Conservation (phyloP, 352 stramenopile species). For the Proteromonas lacertae region DNA sequence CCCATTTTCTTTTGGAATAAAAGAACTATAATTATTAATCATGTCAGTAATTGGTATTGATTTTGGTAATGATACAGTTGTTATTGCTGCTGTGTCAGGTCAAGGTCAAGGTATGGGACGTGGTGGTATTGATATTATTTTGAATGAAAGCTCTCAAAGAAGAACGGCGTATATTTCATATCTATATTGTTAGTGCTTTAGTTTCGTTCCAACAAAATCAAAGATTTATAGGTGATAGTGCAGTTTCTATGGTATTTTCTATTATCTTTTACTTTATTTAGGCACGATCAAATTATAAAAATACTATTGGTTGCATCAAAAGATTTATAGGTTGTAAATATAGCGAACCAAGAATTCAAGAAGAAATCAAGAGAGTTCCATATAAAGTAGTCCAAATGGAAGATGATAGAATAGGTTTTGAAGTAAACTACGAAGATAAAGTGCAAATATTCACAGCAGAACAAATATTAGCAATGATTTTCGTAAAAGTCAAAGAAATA, state of each 20-base stretch:
- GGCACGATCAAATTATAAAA: constrained; percentile 79
- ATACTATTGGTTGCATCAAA: constrained; percentile 83
- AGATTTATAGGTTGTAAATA: constrained; percentile 78
- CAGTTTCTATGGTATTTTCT: constrained; percentile 30
- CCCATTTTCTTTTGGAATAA: too few species aligned
- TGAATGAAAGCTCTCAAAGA: constrained; percentile 95
- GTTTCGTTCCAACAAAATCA: constrained; percentile 21
- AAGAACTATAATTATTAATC: too few species aligned
- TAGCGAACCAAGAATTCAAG: constrained; percentile 63
- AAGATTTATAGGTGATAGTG: constrained; percentile 59
- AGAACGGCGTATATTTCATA: constrained; percentile 60
- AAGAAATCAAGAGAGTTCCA: constrained; percentile 51
- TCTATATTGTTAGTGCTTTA: constrained; percentile 6
- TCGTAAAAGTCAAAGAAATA: constrained; percentile 79
- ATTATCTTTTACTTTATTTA: constrained; percentile 15
- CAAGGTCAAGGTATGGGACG: too few species aligned
- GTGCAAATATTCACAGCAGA: constrained; percentile 57
- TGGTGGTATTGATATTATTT: constrained; percentile 86
- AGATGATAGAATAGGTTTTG: constrained; percentile 38
- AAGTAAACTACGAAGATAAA: constrained; percentile 60
- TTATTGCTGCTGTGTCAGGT: constrained; percentile 74
- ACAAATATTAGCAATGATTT: constrained; percentile 75
- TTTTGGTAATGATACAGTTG: constrained; percentile 71
- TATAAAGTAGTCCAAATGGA: constrained; percentile 51
- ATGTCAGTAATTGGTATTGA: constrained; percentile 90